Conservation (phyloP, 371 early-diverging fungal genomes). For the Mucor circinelloides region DNA sequence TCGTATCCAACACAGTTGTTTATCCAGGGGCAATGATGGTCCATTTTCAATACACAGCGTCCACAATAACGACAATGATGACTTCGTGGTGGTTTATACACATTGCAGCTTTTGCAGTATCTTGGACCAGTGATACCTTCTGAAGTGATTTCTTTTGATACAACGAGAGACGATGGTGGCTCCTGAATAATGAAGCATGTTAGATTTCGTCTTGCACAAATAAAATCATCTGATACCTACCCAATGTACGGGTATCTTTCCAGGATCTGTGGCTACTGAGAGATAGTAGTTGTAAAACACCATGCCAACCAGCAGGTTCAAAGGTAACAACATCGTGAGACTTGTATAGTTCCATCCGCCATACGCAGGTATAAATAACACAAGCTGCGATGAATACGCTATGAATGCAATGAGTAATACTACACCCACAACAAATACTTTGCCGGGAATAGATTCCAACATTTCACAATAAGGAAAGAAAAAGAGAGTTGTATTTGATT, state of each 20-base stretch:
- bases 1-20: conserved; percentile 94
- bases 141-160: conserved; percentile 15
- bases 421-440: conserved; percentile 47
- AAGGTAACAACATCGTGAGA: conserved; percentile 43
- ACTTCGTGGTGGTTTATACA: conserved; percentile 81
- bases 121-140: conserved; percentile 55
- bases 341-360: conserved; percentile 25
- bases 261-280: conserved; percentile 80
- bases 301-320: conserved; percentile 68
- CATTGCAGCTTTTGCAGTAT: conserved; percentile 75
- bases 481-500: background rate
- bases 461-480: conserved; percentile 12
- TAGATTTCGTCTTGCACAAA: background rate
- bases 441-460: conserved; percentile 48
- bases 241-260: conserved; percentile 74
- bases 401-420: conserved; percentile 39
- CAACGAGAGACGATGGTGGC: conserved; percentile 39
- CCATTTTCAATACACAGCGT: conserved; percentile 88
- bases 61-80: conserved; percentile 87
- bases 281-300: conserved; percentile 84
- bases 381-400: conserved; percentile 46
- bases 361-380: conserved; percentile 38
- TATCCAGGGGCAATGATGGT: conserved; percentile 98
- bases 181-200: conserved; percentile 20
- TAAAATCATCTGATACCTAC: conserved; percentile 26